phyloP scores from a whole-genome alignment of 192 early-diverging fungal species.

The Coemansia sp. region DNA sequence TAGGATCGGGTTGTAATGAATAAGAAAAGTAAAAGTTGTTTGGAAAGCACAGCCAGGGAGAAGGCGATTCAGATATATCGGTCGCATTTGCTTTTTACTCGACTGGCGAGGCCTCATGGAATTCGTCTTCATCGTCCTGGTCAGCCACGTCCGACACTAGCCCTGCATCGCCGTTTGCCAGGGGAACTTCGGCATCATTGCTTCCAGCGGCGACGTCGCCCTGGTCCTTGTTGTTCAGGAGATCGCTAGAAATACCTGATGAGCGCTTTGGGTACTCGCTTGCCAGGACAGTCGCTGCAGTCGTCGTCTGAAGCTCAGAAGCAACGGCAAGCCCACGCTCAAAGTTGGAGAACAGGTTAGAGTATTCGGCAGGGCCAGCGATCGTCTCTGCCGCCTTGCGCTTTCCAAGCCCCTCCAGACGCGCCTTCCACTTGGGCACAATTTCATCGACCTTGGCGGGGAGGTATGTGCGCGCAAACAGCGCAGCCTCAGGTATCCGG shows the following conservation, averaged over 20 bases:
- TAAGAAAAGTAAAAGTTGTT: too few species aligned
- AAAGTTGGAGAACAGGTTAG: conserved; percentile 85
- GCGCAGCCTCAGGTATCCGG: conserved; percentile 91
- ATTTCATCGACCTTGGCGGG: conserved; percentile 71
- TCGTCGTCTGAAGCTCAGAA: conserved; percentile 9
- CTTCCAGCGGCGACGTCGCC: not conserved
- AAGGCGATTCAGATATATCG: not conserved
- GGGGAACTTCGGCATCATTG: conserved; percentile 2
- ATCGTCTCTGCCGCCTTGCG: conserved; percentile 84
- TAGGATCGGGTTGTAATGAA: too few species aligned
- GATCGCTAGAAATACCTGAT: conserved; percentile 20
- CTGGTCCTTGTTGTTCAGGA: conserved; percentile 7
- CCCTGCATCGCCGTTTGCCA: conserved; percentile 6
- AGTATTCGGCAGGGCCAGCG: conserved; percentile 79
- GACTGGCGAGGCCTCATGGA: conserved; percentile 38
- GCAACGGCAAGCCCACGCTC: conserved; percentile 27
- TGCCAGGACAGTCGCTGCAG: not conserved
- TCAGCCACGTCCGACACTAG: conserved; percentile 4
- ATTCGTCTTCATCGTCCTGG: conserved; percentile 32
- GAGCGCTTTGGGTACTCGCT: conserved; percentile 31
- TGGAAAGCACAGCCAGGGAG: not conserved
- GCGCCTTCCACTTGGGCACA: conserved; percentile 78
- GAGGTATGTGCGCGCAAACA: conserved; percentile 86
- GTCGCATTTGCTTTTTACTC: not conserved
- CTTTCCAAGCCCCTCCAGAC: conserved; percentile 65